Base-by-base conservation (phyloP, 2,329 filamentous ascomycete genomes). In the Verticillium dahliae region DNA sequence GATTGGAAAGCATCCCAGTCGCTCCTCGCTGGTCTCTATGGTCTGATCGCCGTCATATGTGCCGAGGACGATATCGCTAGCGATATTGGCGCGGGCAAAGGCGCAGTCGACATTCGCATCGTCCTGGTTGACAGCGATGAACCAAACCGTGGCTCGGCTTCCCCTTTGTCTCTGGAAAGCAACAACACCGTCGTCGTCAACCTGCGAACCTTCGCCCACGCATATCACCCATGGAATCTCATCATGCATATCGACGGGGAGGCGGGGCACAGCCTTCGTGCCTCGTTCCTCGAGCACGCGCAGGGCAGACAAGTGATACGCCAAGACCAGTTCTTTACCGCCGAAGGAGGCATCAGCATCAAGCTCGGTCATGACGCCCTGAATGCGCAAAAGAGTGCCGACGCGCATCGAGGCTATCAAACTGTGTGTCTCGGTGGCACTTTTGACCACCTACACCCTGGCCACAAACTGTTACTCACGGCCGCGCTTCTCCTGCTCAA, bases 391-490 rank as follows among this genome's bases (percentile, higher is more conserved):
- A 56, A 2, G 22, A 67, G 68, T 0, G 45, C n/a, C n/a, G 13
- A 11, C 6, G 9, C 6, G 9, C n/a, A 52, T 11, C n/a, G 9
- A 11, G 2, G 45, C 13, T 75, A 74, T 63, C 62, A 63, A 3
- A 70, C 66, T 2, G 89, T 96, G 58, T 91, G 89, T 59, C 85
- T 98, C 13, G 95, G 94, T 35, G 95, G 95, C 10, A 99, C 95
- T 0, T 99, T 98, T 75, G 95, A 99, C 73, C 92, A 98, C 75
- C 83, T 99, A 27, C 95, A 99, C 72, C 88, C 91, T 4, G 95
- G 95, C 6, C 95, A 99, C 78, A 99, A 98, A 76, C 81, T 98
- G n/a, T 84, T 99, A 22, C 84, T 99, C 22, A 92, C 93, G n/a
- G 93, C 93, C 64, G 91, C 90, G 0, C 85, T 88, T 0, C 84